Evolutionary conservation across 495 filamentous ascomycete species (phyloP).

Genomic region (Penicillium egyptiacum): DNA sequence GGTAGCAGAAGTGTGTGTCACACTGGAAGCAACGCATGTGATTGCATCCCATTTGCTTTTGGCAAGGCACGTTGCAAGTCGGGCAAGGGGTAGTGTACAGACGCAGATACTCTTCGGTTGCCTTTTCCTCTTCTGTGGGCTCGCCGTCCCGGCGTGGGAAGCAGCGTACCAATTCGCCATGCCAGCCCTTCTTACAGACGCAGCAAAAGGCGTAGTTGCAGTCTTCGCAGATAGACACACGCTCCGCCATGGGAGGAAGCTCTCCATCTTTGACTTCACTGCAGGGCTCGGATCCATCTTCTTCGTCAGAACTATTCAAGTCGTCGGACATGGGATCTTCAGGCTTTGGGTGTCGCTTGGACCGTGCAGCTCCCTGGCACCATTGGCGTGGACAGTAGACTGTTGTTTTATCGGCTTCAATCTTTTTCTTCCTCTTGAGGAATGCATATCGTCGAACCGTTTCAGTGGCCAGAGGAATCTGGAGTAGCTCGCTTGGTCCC

Average conservation of each 20-base stretch:
- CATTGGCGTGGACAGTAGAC: constrained; percentile 92
- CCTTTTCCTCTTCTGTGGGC: constrained; percentile 73
- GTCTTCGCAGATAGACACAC: constrained; percentile 81
- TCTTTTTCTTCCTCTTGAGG: constrained; percentile 85
- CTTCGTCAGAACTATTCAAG: constrained; percentile 49
- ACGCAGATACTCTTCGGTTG: constrained; percentile 76
- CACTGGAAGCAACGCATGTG: constrained; percentile 96
- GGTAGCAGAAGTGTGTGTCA: constrained; percentile 90
- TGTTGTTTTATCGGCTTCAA: constrained; percentile 87
- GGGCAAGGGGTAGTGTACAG: constrained; percentile 84
- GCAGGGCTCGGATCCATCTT: constrained; percentile 39
- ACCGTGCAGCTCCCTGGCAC: constrained; percentile 89
- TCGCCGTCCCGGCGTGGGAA: constrained; percentile 63
- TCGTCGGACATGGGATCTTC: constrained; percentile 50
- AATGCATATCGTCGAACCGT: constrained; percentile 81
- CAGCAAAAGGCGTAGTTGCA: constrained; percentile 92
- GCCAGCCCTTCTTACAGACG: constrained; percentile 75
- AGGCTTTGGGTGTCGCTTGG: constrained; percentile 74
- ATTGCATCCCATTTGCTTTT: constrained; percentile 94
- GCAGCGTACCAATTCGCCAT: constrained; percentile 73
- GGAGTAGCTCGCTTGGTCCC: constrained; percentile 81
- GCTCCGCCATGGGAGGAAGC: constrained; percentile 50
- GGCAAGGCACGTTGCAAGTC: constrained; percentile 79
- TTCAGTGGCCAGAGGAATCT: constrained; percentile 74
- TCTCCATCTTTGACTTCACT: constrained; percentile 10